phyloP scores from a whole-genome alignment of 257 asterid species.

The Petrea volubilis region DNA sequence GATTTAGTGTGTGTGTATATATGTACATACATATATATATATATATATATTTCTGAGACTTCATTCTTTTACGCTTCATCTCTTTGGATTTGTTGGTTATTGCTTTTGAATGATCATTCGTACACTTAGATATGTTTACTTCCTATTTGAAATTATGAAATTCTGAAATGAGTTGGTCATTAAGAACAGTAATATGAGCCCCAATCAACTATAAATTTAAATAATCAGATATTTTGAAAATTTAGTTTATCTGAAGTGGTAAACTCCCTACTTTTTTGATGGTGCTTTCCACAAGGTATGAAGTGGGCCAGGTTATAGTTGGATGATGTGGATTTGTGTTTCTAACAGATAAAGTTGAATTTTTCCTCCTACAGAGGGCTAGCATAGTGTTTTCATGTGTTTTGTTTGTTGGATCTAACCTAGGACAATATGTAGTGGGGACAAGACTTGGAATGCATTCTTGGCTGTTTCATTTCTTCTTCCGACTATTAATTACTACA shows the following conservation, averaged over 20 bases:
- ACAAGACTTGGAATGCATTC: constrained; percentile 4
- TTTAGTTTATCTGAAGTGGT: constrained; percentile 6
- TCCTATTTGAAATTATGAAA: neutral
- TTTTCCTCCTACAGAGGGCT: too few relatives aligned
- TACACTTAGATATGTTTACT: neutral
- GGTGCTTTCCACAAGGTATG: neutral
- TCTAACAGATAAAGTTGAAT: too few relatives aligned
- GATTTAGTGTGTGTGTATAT: too few relatives aligned
- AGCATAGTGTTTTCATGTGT: neutral
- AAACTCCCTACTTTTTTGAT: neutral
- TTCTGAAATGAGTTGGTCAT: neutral
- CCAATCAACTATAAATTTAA: neutral
- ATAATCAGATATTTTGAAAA: neutral
- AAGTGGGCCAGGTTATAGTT: neutral
- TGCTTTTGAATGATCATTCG: neutral
- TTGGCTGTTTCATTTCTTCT: constrained; percentile 5
- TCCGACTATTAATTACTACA: constrained; percentile 3
- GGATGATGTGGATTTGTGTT: constrained; percentile 4
- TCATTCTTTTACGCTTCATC: neutral
- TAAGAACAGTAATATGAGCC: neutral
- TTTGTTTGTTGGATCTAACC: constrained; percentile 2
- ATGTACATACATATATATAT: too few relatives aligned
- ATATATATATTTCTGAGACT: neutral
- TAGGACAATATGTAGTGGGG: constrained; percentile 13
- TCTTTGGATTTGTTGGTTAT: neutral